A percentile compares a stretch with the other conserved stretches of the same genome.
These are phyloP conservation scores for Saccharomyces kudriavzevii DNA, from an alignment of 805 yeast species.

Conservation along the genomic window DNA sequence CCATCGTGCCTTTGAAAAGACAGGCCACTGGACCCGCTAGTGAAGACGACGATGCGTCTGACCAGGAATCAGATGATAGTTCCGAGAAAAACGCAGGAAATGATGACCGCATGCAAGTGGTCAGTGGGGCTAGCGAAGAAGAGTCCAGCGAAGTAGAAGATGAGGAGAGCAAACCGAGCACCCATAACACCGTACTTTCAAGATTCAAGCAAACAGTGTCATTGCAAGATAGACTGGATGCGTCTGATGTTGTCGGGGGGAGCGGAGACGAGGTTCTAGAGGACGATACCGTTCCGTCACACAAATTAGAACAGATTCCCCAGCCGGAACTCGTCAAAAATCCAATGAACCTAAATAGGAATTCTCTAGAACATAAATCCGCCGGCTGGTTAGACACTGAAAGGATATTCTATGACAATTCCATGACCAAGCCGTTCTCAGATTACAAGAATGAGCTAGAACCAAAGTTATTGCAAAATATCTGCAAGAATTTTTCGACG, in stretches of 20 bases:
- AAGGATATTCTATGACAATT: slow-evolving; percentile 23
- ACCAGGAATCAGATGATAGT: slow-evolving; percentile 6
- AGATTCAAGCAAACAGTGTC: slow-evolving; percentile 43
- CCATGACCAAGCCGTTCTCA: slow-evolving; percentile 20
- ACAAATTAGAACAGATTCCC: slow-evolving; percentile 66
- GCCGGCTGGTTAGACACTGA: slow-evolving; percentile 27
- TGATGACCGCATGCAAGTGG: background rate
- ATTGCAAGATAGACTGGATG: slow-evolving; percentile 21
- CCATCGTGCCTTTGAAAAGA: slow-evolving; percentile 23
- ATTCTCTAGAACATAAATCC: slow-evolving; percentile 32
- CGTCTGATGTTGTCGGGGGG: slow-evolving; percentile 10
- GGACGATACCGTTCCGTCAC: slow-evolving; percentile 9
- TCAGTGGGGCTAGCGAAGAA: slow-evolving; percentile 5
- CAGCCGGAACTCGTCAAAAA: slow-evolving; percentile 48
- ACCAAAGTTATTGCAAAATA: slow-evolving; percentile 30
- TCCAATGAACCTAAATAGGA: slow-evolving; percentile 17
- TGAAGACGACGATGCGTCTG: slow-evolving; percentile 1
- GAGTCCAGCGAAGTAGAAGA: slow-evolving; percentile 3
- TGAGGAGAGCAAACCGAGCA: slow-evolving; percentile 15
- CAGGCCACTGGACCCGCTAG: slow-evolving; percentile 8
- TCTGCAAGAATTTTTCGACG: slow-evolving; percentile 18
- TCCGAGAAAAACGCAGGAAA: slow-evolving; percentile 15
- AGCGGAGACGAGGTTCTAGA: slow-evolving; percentile 19
- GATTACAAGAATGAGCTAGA: slow-evolving; percentile 13
- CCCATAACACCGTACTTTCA: slow-evolving; percentile 44